Evolutionary conservation across 495 filamentous ascomycete species (phyloP).

Genomic region (Aspergillus taichungensis): DNA sequence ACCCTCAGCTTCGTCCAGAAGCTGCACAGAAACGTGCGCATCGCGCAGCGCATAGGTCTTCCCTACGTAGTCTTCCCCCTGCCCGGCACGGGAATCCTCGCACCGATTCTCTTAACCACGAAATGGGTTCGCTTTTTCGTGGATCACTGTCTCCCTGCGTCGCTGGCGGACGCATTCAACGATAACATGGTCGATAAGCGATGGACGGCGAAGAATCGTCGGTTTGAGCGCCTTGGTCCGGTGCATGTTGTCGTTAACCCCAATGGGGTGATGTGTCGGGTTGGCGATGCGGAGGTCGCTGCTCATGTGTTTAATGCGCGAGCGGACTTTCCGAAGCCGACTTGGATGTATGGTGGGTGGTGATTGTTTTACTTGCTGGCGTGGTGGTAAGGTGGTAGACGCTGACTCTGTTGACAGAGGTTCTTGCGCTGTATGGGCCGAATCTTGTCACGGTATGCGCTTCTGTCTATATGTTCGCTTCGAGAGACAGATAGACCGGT

Average conservation of each 20-base stretch:
- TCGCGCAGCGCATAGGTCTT: slow-evolving; percentile 16
- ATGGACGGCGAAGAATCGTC: slow-evolving; percentile 27
- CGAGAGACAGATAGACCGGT: too few relatives aligned
- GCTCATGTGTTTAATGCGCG: slow-evolving; percentile 25
- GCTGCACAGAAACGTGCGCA: slow-evolving; percentile 19
- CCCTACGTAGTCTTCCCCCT: slow-evolving; percentile 30
- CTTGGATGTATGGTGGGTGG: slow-evolving; percentile 22
- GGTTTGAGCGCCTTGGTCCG: slow-evolving; percentile 32
- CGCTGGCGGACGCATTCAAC: slow-evolving; percentile 6
- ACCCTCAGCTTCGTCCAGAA: neutral
- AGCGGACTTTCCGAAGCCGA: slow-evolving; percentile 35
- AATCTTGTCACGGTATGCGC: slow-evolving; percentile 33
- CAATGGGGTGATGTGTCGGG: slow-evolving; percentile 26
- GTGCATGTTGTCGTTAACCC: slow-evolving; percentile 37
- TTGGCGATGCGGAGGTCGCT: slow-evolving; percentile 31
- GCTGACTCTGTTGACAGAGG: slow-evolving; percentile 10
- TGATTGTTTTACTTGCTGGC: neutral
- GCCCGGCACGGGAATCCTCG: slow-evolving; percentile 20
- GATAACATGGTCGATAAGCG: slow-evolving; percentile 1
- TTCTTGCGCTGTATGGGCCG: slow-evolving; percentile 37
- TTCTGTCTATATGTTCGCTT: neutral
- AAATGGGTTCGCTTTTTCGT: slow-evolving; percentile 4
- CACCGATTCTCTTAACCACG: slow-evolving; percentile 9
- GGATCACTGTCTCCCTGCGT: slow-evolving; percentile 4
- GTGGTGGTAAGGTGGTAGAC: neutral